Base-by-base conservation (phyloP, 2,329 filamentous ascomycete species). In the Diaporthe ampelina region DNA sequence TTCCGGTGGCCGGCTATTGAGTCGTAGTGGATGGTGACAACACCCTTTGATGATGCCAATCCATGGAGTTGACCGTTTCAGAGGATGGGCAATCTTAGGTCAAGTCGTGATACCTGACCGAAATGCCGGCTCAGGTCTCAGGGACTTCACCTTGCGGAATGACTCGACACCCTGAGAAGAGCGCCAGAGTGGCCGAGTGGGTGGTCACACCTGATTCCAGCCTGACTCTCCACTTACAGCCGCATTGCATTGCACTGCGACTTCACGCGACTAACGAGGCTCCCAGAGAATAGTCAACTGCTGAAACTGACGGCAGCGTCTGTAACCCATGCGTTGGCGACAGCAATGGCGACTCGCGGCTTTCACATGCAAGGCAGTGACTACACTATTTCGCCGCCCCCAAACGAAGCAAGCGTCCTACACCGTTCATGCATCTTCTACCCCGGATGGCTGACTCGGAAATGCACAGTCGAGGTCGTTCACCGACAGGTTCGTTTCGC, bases 21-120 rank as follows among this genome's bases (percentile, higher is more conserved):
- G 63, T 68, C 63, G 63, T 68, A 54, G 32, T 68, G 63, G 63
- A 37, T 68, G 63, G 63, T 68, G 63, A 68, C 63, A 68, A 68
- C 48, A 40, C 9, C 37, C 48, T 29, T 52, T 40, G 48, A 29
- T 26, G 48, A 32, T 54, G 2, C 48, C 21, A 54, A 29, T 29
- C n/a, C 45, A 29, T 15, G 52, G 32, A 68, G 32, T 52, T 32
- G 37, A 40, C 52, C 48, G 63, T 68, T 68, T 68, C 63, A 54
- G 54, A 35, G 54, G 32, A 54, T 19, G 48, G 48, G 48, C 48
- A 54, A 54, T 68, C 63, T 68, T 3, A 24, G 63, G 63, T 68
- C 63, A 68, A 68, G 63, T 68, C 63, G 48, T 37, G 63, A 68
- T 68, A 68, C 63, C 63, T 68, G 63, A 68, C 63, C 63, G 48